Conservation (phyloP, 2,329 filamentous ascomycete genomes). For the Ascochyta viciae-villosae region DNA sequence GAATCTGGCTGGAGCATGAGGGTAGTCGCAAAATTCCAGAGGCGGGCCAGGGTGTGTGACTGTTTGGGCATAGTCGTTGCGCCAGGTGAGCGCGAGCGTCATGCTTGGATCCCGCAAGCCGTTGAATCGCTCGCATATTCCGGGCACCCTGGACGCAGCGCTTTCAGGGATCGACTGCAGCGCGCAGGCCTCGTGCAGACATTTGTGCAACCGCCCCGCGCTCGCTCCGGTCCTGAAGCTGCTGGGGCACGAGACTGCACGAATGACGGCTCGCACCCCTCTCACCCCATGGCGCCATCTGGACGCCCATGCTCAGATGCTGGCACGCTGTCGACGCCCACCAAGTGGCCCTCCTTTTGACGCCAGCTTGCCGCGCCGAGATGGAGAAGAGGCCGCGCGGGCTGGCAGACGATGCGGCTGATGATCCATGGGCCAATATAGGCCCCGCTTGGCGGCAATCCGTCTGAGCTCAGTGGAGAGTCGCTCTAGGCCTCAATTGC, state of each 20-base stretch:
- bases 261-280: constrained; percentile 17
- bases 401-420: constrained; percentile 45
- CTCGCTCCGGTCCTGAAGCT: constrained; percentile 27
- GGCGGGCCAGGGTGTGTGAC: constrained; percentile 38
- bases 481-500: constrained; percentile 47
- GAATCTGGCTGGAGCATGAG: constrained; percentile 51
- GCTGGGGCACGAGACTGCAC: constrained; percentile 36
- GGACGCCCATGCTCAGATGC: background rate
- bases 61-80: constrained; percentile 41
- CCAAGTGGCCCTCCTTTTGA: constrained; percentile 20
- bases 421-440: constrained; percentile 49
- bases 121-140: constrained; percentile 49
- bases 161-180: constrained; percentile 48
- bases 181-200: constrained; percentile 18
- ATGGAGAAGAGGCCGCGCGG: constrained; percentile 26
- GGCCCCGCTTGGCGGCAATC: constrained; percentile 47
- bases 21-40: constrained; percentile 47
- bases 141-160: constrained; percentile 40
- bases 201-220: constrained; percentile 38
- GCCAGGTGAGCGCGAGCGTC: constrained; percentile 45
- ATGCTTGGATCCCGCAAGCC: constrained; percentile 51
- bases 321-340: constrained; percentile 15
- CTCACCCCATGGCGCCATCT: constrained; percentile 33
- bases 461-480: constrained; percentile 45
- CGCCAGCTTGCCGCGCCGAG: constrained; percentile 29